Evolutionary conservation across 306 rosid genomes (phyloP).

Genomic region (Ormosia emarginata): DNA sequence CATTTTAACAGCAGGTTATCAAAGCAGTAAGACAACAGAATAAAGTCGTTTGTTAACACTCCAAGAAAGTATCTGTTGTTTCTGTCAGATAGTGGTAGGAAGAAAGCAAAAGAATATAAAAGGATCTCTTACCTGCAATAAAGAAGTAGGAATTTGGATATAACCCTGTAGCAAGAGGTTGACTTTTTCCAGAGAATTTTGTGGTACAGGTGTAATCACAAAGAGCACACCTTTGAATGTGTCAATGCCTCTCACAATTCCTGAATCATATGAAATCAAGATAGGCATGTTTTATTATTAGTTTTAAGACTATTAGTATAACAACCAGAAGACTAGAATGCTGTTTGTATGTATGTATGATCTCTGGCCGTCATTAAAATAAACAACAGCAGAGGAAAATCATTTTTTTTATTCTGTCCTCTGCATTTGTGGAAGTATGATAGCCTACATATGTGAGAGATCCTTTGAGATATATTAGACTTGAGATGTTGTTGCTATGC

Average conservation of each 20-base stretch:
- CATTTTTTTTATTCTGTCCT: background rate
- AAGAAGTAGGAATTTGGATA: conserved; percentile 76
- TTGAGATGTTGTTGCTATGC: background rate
- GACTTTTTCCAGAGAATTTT: conserved; percentile 65
- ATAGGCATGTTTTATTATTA: background rate
- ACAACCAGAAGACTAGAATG: background rate
- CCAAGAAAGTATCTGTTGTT: background rate
- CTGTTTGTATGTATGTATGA: background rate
- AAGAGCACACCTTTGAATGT: conserved; percentile 62
- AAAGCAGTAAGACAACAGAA: background rate
- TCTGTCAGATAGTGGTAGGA: conserved; percentile 14
- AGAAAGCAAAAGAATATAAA: conserved; percentile 11
- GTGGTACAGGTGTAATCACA: conserved; percentile 82
- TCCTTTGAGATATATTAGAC: background rate
- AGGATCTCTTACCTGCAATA: conserved; percentile 62
- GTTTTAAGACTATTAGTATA: background rate
- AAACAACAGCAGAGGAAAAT: background rate
- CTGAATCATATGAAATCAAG: conserved; percentile 44
- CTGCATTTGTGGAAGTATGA: background rate
- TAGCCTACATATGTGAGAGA: background rate
- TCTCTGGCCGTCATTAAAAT: background rate
- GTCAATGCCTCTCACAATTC: conserved; percentile 90
- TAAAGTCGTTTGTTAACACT: background rate
- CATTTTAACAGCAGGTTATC: background rate
- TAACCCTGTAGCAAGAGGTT: conserved; percentile 76